Percentiles rank a stretch among this genome's conserved stretches.
These are phyloP conservation scores for Mortierella alpina DNA, from an alignment of 192 early-diverging fungal species.

Conservation along the genomic window DNA sequence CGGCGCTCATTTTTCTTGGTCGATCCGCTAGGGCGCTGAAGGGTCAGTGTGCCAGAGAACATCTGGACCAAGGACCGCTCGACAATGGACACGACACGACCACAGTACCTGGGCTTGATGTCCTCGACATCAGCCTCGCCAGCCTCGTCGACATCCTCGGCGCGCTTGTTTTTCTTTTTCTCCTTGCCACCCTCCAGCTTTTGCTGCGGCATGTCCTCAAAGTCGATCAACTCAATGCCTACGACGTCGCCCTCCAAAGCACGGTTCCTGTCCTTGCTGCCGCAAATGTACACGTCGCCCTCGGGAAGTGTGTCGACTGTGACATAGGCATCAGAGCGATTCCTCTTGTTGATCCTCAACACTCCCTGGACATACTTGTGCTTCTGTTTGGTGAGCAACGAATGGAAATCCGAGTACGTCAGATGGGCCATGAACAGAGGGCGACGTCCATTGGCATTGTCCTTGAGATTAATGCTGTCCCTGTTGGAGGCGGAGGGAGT, in stretches of 20 bases:
- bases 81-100: slow-evolving; percentile 68
- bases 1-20: slow-evolving; percentile 52
- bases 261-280: slow-evolving; percentile 79
- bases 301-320: slow-evolving; percentile 74
- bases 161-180: slow-evolving; percentile 67
- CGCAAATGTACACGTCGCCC: slow-evolving; percentile 84
- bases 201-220: slow-evolving; percentile 72
- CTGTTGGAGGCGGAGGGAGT: slow-evolving; percentile 53
- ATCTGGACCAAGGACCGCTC: slow-evolving; percentile 68
- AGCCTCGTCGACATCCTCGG: slow-evolving; percentile 61
- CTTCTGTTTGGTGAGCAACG: slow-evolving; percentile 57
- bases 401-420: slow-evolving; percentile 65
- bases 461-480: slow-evolving; percentile 61
- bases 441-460: slow-evolving; percentile 65
- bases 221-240: slow-evolving; percentile 76
- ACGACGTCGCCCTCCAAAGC: slow-evolving; percentile 89
- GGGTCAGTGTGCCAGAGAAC: slow-evolving; percentile 63
- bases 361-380: slow-evolving; percentile 77
- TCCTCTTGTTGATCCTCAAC: slow-evolving; percentile 87
- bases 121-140: slow-evolving; percentile 68
- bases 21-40: slow-evolving; percentile 48
- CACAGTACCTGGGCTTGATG: slow-evolving; percentile 68
- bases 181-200: slow-evolving; percentile 70
- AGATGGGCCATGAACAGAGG: slow-evolving; percentile 69
- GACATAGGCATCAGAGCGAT: slow-evolving; percentile 92